Evolutionary conservation across 2,329 filamentous ascomycete genomes (phyloP).

Genomic region (Claviceps purpurea): DNA sequence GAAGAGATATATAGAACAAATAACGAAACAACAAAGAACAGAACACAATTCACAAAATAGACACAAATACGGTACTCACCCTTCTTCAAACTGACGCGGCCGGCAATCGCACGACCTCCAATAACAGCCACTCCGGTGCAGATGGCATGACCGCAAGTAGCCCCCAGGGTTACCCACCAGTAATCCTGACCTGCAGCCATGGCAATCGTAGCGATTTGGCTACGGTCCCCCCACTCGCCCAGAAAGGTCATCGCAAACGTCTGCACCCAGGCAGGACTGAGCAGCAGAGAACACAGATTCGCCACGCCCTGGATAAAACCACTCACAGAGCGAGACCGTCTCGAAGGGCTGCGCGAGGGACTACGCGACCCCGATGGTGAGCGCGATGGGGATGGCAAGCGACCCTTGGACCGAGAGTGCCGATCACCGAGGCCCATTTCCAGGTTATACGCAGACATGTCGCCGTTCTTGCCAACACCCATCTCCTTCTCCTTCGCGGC

Average conservation of each 20-base stretch:
- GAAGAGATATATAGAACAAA: not conserved
- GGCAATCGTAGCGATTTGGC: slow-evolving; percentile 94
- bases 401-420: slow-evolving; percentile 59
- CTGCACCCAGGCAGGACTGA: slow-evolving; percentile 96
- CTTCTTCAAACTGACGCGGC: slow-evolving; percentile 86
- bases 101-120: slow-evolving; percentile 83
- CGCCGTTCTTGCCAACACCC: slow-evolving; percentile 37
- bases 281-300: slow-evolving; percentile 75
- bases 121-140: slow-evolving; percentile 89
- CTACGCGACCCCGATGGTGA: slow-evolving; percentile 63
- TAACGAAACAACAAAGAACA: not conserved
- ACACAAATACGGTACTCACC: slow-evolving; percentile 46
- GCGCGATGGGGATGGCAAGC: slow-evolving; percentile 66
- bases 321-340: slow-evolving; percentile 24
- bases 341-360: slow-evolving; percentile 41
- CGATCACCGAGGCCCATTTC: slow-evolving; percentile 64
- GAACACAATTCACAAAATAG: not conserved
- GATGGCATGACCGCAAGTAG: slow-evolving; percentile 70
- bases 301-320: slow-evolving; percentile 49
- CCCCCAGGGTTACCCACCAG: slow-evolving; percentile 94
- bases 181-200: slow-evolving; percentile 98
- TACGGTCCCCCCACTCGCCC: slow-evolving; percentile 94
- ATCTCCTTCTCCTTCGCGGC: slow-evolving; percentile 83
- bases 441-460: slow-evolving; percentile 56
- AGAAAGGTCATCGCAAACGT: slow-evolving; percentile 99